Percentiles rank a stretch among this genome's conserved stretches.
phyloP scores from a whole-genome alignment of 805 yeast species.

The Kodamaea sagamina region DNA sequence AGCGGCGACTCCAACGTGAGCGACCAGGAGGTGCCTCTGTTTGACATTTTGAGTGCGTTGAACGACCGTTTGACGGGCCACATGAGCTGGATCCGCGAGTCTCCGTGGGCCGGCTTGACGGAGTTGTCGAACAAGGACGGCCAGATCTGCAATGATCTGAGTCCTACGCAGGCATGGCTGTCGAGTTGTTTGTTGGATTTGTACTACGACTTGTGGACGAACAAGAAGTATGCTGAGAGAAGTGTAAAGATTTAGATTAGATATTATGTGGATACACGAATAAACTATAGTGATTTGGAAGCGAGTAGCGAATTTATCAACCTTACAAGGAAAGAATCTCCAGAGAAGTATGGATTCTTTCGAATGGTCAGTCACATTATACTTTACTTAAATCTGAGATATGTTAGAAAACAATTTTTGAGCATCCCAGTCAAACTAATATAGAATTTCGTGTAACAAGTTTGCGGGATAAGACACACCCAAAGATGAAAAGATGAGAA shows the following conservation, averaged over 20 bases:
- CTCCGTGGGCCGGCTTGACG: conserved; percentile 91
- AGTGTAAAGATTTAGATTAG: conserved; percentile 2
- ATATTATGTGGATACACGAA: neutral
- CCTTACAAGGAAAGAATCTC: too few relatives aligned
- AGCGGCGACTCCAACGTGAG: conserved; percentile 18
- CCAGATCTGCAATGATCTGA: conserved; percentile 75
- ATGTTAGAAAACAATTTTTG: too few relatives aligned
- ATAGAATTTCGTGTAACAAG: too few relatives aligned
- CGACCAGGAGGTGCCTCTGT: conserved; percentile 36
- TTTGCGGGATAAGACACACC: too few relatives aligned
- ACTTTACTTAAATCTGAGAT: too few relatives aligned
- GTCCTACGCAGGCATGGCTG: conserved; percentile 98
- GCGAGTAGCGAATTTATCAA: too few relatives aligned
- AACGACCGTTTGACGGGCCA: conserved; percentile 65
- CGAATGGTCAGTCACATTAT: too few relatives aligned
- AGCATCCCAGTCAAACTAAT: too few relatives aligned
- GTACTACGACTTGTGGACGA: conserved; percentile 59
- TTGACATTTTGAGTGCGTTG: conserved; percentile 57
- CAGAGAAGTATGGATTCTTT: too few relatives aligned
- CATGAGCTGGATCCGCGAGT: conserved; percentile 66
- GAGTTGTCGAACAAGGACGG: conserved; percentile 93
- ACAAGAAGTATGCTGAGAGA: conserved; percentile 3
- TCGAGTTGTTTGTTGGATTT: conserved; percentile 81
- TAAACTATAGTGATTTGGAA: too few relatives aligned
- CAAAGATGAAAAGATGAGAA: too few relatives aligned